Conservation (phyloP, 352 stramenopile genomes). For the Globisporangium lucens region DNA sequence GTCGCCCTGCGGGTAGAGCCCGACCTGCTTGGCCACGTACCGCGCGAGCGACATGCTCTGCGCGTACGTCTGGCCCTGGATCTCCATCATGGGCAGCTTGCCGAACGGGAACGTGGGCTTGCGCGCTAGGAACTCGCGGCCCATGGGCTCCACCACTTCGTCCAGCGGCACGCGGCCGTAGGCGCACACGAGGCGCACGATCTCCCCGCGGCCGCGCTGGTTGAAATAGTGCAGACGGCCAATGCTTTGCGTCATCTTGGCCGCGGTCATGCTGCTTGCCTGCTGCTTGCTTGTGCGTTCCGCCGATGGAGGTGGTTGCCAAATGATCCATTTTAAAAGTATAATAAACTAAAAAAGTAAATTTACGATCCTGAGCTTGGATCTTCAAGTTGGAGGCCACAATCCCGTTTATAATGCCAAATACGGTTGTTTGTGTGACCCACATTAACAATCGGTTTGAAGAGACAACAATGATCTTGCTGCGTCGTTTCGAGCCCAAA, state of each 20-base stretch:
- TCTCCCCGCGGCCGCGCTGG: slow-evolving; percentile 38
- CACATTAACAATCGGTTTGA: not conserved
- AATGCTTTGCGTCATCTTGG: not conserved
- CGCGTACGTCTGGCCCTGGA: slow-evolving; percentile 31
- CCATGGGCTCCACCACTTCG: slow-evolving; percentile 30
- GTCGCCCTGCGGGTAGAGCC: slow-evolving; percentile 30
- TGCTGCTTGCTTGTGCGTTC: not conserved
- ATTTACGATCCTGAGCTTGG: not conserved
- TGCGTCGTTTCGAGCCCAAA: not conserved
- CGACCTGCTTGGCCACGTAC: slow-evolving; percentile 37
- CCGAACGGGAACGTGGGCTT: slow-evolving; percentile 41
- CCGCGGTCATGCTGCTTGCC: not conserved
- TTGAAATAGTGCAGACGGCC: slow-evolving; percentile 40
- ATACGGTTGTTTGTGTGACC: too few relatives aligned
- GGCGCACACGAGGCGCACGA: slow-evolving; percentile 37
- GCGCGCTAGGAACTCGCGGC: slow-evolving; percentile 21
- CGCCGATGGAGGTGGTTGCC: not conserved
- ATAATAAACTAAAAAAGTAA: not conserved
- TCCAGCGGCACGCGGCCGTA: slow-evolving; percentile 38
- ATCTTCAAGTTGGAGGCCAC: not conserved
- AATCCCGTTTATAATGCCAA: too few relatives aligned
- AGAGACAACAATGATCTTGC: not conserved
- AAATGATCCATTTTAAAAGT: not conserved
- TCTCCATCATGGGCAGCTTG: slow-evolving; percentile 43
- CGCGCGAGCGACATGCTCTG: slow-evolving; percentile 39